Conservation (phyloP, 2,329 filamentous ascomycete genomes). For the Pyricularia pennisetigena region DNA sequence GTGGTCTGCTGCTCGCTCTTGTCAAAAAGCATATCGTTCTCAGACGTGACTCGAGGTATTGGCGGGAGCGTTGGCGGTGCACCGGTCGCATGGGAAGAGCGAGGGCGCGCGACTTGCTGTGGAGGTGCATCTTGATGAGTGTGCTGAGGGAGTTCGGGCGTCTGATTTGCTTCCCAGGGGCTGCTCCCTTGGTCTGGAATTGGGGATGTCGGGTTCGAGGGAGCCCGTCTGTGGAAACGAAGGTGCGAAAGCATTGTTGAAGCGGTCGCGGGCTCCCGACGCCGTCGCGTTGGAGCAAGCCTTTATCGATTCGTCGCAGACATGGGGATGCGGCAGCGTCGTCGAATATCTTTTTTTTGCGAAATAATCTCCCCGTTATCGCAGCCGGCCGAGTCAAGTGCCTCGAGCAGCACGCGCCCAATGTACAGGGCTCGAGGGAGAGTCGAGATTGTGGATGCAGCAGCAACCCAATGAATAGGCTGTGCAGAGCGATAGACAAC, state of each 20-base stretch:
- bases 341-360: not conserved
- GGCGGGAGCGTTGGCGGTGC: conserved; percentile 40
- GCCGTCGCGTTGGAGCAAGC: not conserved
- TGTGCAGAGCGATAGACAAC: not conserved
- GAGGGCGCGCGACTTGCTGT: conserved; percentile 22
- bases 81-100: conserved; percentile 24
- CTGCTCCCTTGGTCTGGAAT: conserved; percentile 31
- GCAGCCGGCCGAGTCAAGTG: not conserved
- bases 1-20: conserved; percentile 2
- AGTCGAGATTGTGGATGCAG: not conserved
- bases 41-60: conserved; percentile 37
- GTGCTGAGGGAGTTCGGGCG: conserved; percentile 30
- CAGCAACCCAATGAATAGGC: not conserved
- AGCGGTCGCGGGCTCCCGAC: not conserved
- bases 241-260: conserved; percentile 18
- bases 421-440: not conserved
- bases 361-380: not conserved
- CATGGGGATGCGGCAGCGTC: not conserved
- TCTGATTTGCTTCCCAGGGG: conserved; percentile 26
- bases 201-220: conserved; percentile 46
- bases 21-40: conserved; percentile 14
- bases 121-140: conserved; percentile 28
- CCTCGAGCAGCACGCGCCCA: not conserved
- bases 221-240: conserved; percentile 47
- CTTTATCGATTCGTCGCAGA: not conserved